A percentile compares a stretch with the other conserved stretches of the same genome.
These are phyloP conservation scores for Cutaneotrichosporon cyanovorans DNA, from an alignment of 1,284 basidiomycete genomes.

Conservation along the genomic window DNA sequence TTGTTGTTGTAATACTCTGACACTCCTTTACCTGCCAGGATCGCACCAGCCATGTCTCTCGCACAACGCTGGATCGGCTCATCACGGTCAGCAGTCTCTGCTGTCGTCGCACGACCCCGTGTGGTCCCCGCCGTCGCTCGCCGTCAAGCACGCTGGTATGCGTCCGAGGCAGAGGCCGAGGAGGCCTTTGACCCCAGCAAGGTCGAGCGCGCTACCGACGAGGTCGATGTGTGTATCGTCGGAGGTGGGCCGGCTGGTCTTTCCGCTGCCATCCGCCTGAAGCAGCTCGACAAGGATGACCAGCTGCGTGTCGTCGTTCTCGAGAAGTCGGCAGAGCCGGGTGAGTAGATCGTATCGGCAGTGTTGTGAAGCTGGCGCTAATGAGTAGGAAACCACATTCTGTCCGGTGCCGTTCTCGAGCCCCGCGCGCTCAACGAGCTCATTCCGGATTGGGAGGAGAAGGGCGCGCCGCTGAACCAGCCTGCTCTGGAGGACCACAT, in stretches of 20 bases:
- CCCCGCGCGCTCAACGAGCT: conserved; percentile 86
- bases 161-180: conserved; percentile 29
- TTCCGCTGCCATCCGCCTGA: conserved; percentile 90
- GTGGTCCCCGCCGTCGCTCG: conserved; percentile 1
- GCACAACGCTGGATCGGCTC: conserved; percentile 16
- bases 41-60: conserved; percentile 15
- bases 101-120: conserved; percentile 11
- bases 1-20: too few relatives aligned
- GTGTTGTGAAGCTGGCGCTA: neutral
- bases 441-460: conserved; percentile 73
- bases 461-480: conserved; percentile 60
- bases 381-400: conserved; percentile 74
- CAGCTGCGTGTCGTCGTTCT: conserved; percentile 87
- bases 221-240: conserved; percentile 95
- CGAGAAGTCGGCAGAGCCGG: conserved; percentile 90
- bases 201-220: conserved; percentile 71
- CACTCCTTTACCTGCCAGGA: too few relatives aligned
- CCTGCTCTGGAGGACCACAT: conserved; percentile 73
- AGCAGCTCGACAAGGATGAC: conserved; percentile 78
- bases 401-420: conserved; percentile 94
- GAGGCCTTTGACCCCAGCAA: conserved; percentile 34
- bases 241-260: conserved; percentile 93
- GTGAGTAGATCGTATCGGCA: conserved; percentile 50
- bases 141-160: conserved; percentile 12
- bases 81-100: conserved; percentile 12